Evolutionary conservation across 768 basidiomycete species (phyloP), one percentile per base, ranked within the genome.

Genomic region (Boletus tylopilopsis): DNA sequence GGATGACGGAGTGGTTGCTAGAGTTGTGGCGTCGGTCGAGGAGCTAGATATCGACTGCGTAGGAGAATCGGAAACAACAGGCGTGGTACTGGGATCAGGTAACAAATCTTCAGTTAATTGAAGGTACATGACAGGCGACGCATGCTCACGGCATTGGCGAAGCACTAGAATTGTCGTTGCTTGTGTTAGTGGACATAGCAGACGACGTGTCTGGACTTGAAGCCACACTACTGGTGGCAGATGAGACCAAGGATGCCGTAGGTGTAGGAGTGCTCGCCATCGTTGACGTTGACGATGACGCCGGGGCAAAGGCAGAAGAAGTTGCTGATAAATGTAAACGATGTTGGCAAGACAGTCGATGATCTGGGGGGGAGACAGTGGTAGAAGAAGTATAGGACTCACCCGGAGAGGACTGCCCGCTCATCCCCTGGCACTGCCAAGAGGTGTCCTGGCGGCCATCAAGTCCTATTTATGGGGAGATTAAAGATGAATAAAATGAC

Each of bases 91-190:
- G 29, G 38, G 25, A 8, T 32, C 19, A 27, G 23, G 16, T 9
- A 43, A 24, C 21, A 10, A 30, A 19, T 19, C 23, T 24, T 50
- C 19, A 39, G n/a, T 42, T 35, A 36, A 41, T 23, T 21, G 24
- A 47, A 32, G 19, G 18, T 12, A 22, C 7, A n/a, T 19, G 42
- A 47, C 33, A 13, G 11, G 16, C 22, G 19, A 23, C 8, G 19
- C 22, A 45, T 22, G 35, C 54, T 42, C 24, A 59, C 58, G 13
- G 27, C 16, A 25, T 5, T 3, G 32, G 18, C 8, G 50, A 38
- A 25, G 38, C 15, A 35, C 16, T 39, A 13, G 4, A 4, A 9
- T 5, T 27, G 19, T 8, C 21, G 22, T 36, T 42, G 18, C 22
- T 33, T 9, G 42, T 21, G n/a, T n/a, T n/a, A 48, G 25, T 13